These are phyloP conservation scores for Oryza punctata DNA, from an alignment of 176 grass and related monocot species.

Conservation along the genomic window DNA sequence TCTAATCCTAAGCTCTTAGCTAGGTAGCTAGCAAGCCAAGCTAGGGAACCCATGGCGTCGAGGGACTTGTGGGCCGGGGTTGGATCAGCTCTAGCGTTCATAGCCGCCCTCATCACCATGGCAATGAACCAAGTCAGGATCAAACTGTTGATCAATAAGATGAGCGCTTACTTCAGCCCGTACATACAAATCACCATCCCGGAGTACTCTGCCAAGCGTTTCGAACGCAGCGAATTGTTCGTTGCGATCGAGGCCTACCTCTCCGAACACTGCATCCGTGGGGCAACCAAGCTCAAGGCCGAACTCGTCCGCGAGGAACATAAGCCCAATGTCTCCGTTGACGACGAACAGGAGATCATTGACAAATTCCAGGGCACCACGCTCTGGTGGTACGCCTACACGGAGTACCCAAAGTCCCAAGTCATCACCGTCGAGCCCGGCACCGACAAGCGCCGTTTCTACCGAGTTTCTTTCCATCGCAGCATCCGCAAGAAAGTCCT, in stretches of 20 bases:
- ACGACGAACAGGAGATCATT: conserved; percentile 30
- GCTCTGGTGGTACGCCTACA: conserved; percentile 32
- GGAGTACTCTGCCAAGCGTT: conserved; percentile 10
- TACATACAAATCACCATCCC: conserved; percentile 34
- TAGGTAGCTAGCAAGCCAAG: too few relatives aligned
- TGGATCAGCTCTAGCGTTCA: too few relatives aligned
- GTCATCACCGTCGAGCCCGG: background rate
- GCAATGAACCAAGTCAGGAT: too few relatives aligned
- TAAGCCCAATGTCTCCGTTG: conserved; percentile 12
- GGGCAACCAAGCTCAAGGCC: conserved; percentile 30
- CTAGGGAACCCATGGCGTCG: too few relatives aligned
- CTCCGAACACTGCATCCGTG: background rate
- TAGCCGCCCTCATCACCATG: too few relatives aligned
- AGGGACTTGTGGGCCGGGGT: too few relatives aligned
- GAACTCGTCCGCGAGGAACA: conserved; percentile 27
- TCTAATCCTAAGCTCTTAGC: too few relatives aligned
- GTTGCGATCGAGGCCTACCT: conserved; percentile 41
- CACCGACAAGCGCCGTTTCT: background rate
- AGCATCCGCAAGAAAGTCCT: background rate
- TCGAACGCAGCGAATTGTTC: conserved; percentile 34
- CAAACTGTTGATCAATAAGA: background rate
- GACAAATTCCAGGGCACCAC: conserved; percentile 5
- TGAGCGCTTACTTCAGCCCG: conserved; percentile 29
- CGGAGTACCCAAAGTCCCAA: background rate
- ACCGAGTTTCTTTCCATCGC: conserved; percentile 42